Conservation (phyloP, 176 grass and related monocot species). For the Juncus inflexus region DNA sequence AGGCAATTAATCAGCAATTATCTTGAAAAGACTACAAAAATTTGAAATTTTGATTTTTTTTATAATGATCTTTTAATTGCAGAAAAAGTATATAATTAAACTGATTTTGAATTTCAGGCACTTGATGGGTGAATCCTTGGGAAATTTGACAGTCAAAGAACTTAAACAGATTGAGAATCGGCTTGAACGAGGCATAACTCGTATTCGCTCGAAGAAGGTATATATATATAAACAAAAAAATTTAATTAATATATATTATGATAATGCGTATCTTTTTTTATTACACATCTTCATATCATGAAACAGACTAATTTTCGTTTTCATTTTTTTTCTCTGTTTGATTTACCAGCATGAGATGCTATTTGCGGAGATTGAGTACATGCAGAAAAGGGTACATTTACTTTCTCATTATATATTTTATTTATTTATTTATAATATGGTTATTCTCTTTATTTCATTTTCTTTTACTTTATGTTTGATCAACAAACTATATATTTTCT, state of each 20-base stretch:
- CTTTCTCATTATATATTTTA: background rate
- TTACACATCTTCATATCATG: conserved; percentile 2
- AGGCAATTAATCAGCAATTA: conserved; percentile 31
- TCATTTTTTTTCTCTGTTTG: conserved; percentile 3
- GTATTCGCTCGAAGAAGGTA: conserved; percentile 77
- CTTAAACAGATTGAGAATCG: conserved; percentile 62
- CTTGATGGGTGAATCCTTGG: conserved; percentile 58
- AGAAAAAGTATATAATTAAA: background rate
- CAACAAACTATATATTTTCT: background rate
- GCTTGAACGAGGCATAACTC: conserved; percentile 54
- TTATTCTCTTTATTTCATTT: background rate
- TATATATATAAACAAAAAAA: background rate
- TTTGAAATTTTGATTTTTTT: conserved; percentile 4
- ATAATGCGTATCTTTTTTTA: background rate
- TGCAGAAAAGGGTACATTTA: conserved; percentile 55
- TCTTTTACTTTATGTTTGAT: background rate
- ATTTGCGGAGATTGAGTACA: conserved; percentile 56
- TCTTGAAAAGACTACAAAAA: background rate
- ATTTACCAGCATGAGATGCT: conserved; percentile 56
- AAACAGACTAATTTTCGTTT: background rate
- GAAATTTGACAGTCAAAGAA: conserved; percentile 61
- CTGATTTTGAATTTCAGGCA: conserved; percentile 36
- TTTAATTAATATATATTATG: background rate
- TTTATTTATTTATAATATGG: background rate
- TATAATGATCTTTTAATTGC: background rate